These are phyloP conservation scores for Chrysanthemum lavandulifolium DNA, from an alignment of 129 eudicot genomes.

Conservation along the genomic window DNA sequence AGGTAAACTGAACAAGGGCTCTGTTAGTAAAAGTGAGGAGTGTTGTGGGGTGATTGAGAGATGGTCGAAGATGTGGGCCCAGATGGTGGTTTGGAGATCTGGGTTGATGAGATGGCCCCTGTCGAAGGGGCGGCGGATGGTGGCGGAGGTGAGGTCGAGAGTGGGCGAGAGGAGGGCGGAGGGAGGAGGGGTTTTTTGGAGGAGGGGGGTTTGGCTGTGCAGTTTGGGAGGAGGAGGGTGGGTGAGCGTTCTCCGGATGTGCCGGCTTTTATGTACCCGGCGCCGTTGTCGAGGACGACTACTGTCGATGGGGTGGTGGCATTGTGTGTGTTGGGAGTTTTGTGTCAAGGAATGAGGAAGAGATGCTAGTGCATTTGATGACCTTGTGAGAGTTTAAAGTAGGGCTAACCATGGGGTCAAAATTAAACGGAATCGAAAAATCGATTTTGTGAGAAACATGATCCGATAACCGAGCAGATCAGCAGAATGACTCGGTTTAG, in stretches of 20 bases:
- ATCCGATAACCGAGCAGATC: too few species aligned
- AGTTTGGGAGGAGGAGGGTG: slow-evolving; percentile 71
- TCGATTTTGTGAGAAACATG: too few species aligned
- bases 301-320: slow-evolving; percentile 45
- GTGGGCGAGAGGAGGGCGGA: slow-evolving; percentile 62
- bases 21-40: slow-evolving; percentile 69
- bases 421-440: too few species aligned
- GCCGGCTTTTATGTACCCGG: slow-evolving; percentile 80
- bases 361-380: not conserved
- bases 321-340: not conserved
- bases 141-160: slow-evolving; percentile 89
- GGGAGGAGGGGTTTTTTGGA: slow-evolving; percentile 63
- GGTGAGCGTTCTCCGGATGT: slow-evolving; percentile 89
- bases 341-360: not conserved
- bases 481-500: too few species aligned
- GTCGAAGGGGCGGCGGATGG: slow-evolving; percentile 95
- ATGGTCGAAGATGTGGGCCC: slow-evolving; percentile 80
- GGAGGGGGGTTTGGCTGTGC: slow-evolving; percentile 68
- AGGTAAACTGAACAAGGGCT: slow-evolving; percentile 79
- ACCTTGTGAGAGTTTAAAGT: not conserved
- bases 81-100: slow-evolving; percentile 81
- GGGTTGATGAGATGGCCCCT: slow-evolving; percentile 88
- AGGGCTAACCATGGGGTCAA: too few species aligned
- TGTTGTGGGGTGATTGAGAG: slow-evolving; percentile 52
- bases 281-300: slow-evolving; percentile 97